phyloP scores from a whole-genome alignment of 208 protist species.

The Trypanosoma melophagium region DNA sequence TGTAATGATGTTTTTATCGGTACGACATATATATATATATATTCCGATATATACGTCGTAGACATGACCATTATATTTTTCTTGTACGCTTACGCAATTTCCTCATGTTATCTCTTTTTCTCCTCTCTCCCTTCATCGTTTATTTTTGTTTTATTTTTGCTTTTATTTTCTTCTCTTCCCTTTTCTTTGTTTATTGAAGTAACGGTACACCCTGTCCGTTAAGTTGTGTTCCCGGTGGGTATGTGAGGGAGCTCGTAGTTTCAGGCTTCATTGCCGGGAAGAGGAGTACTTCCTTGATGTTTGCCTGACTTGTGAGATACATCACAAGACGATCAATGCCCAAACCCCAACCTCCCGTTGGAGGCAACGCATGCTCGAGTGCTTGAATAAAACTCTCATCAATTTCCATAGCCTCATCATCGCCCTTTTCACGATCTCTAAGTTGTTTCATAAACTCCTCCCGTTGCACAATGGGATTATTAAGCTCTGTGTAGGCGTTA shows the following conservation, averaged over 20 bases:
- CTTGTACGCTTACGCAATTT: no score
- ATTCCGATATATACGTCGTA: no score
- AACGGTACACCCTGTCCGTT: slow-evolving; percentile 80
- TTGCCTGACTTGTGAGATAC: slow-evolving; percentile 98
- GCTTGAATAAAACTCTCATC: slow-evolving; percentile 97
- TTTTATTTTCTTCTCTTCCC: no score
- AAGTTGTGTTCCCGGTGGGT: slow-evolving; percentile 64
- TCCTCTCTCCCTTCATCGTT: no score
- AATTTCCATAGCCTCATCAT: slow-evolving; percentile 98
- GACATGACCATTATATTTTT: no score
- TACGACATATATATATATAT: no score
- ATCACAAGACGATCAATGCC: slow-evolving; percentile 99
- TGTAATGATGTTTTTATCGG: no score
- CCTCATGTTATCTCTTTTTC: no score
- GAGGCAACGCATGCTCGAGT: slow-evolving; percentile 99
- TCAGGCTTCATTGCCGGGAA: slow-evolving; percentile 94
- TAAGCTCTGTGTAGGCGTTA: slow-evolving; percentile 99
- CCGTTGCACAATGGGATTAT: slow-evolving; percentile 99
- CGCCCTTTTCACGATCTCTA: slow-evolving; percentile 91
- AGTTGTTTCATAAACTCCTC: slow-evolving; percentile 98
- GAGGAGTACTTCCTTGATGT: slow-evolving; percentile 98
- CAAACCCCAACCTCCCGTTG: slow-evolving; percentile 99
- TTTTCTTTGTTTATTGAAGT: slow-evolving; percentile 37
- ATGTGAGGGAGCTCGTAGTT: slow-evolving; percentile 38
- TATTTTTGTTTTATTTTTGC: no score